These are phyloP conservation scores for Barnettozyma siamensis DNA, from an alignment of 805 yeast genomes.

Conservation along the genomic window DNA sequence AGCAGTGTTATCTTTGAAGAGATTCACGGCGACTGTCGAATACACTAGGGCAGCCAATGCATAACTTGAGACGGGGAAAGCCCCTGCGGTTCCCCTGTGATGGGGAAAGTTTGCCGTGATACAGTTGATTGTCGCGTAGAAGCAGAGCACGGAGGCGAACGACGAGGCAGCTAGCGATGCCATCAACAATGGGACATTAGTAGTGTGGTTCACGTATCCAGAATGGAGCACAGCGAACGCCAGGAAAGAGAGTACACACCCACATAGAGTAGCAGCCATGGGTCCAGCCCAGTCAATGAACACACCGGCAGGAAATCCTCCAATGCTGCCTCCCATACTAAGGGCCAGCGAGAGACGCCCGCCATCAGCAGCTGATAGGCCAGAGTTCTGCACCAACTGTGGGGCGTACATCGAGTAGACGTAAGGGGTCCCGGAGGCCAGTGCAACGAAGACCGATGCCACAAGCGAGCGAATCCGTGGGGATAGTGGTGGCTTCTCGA, in stretches of 20 bases:
- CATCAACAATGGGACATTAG: slow-evolving; percentile 38
- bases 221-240: slow-evolving; percentile 50
- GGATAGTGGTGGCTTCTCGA: slow-evolving; percentile 7
- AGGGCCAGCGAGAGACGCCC: slow-evolving; percentile 60
- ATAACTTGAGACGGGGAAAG: slow-evolving; percentile 32
- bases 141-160: slow-evolving; percentile 56
- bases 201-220: slow-evolving; percentile 37
- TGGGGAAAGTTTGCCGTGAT: slow-evolving; percentile 58
- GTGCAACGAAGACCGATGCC: slow-evolving; percentile 37
- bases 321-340: slow-evolving; percentile 58
- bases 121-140: slow-evolving; percentile 49
- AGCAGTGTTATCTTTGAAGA: slow-evolving; percentile 47
- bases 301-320: slow-evolving; percentile 69
- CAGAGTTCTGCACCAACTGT: slow-evolving; percentile 52
- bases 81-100: slow-evolving; percentile 43
- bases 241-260: slow-evolving; percentile 45
- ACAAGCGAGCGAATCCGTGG: slow-evolving; percentile 16
- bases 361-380: slow-evolving; percentile 53
- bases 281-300: slow-evolving; percentile 61
- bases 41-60: slow-evolving; percentile 68
- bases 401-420: slow-evolving; percentile 74
- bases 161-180: slow-evolving; percentile 51
- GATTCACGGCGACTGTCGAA: slow-evolving; percentile 48
- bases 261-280: slow-evolving; percentile 43
- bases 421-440: slow-evolving; percentile 74